phyloP scores from a whole-genome alignment of 768 basidiomycete genomes.

The Lactarius akahatsu region DNA sequence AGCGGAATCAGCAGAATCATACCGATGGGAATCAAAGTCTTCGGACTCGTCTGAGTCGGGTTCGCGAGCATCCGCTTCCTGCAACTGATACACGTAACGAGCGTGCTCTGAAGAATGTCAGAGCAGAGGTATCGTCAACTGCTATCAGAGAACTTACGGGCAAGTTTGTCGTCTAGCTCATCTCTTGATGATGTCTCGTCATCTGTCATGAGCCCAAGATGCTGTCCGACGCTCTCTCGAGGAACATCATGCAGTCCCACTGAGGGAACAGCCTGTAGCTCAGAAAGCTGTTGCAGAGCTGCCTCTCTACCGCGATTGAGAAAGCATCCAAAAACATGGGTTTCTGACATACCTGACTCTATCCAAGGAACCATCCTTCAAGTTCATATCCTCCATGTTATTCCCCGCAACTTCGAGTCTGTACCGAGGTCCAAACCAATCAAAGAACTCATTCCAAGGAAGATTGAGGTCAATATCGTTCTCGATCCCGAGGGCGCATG shows the following conservation, averaged over 20 bases:
- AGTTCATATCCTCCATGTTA: conserved; percentile 94
- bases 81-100: conserved; percentile 51
- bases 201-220: conserved; percentile 56
- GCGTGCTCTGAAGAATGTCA: conserved; percentile 52
- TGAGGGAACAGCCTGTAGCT: conserved; percentile 74
- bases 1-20: conserved; percentile 45
- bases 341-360: conserved; percentile 56
- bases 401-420: conserved; percentile 86
- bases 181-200: conserved; percentile 48
- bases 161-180: conserved; percentile 65
- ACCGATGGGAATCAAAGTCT: conserved; percentile 31
- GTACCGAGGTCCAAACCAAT: conserved; percentile 97
- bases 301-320: conserved; percentile 46
- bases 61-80: conserved; percentile 32
- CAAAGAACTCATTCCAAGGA: conserved; percentile 89
- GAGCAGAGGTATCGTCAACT: background rate
- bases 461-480: conserved; percentile 72
- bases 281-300: conserved; percentile 54
- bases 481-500: conserved; percentile 87
- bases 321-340: conserved; percentile 37
- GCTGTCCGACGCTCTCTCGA: conserved; percentile 58
- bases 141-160: conserved; percentile 50
- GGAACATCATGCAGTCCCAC: conserved; percentile 86
- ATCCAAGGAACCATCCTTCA: conserved; percentile 76
- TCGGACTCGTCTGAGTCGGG: conserved; percentile 35